Evolutionary conservation across 2,329 filamentous ascomycete genomes (phyloP), one percentile per base, ranked within the genome.

Genomic region (Fusarium miscanthi): DNA sequence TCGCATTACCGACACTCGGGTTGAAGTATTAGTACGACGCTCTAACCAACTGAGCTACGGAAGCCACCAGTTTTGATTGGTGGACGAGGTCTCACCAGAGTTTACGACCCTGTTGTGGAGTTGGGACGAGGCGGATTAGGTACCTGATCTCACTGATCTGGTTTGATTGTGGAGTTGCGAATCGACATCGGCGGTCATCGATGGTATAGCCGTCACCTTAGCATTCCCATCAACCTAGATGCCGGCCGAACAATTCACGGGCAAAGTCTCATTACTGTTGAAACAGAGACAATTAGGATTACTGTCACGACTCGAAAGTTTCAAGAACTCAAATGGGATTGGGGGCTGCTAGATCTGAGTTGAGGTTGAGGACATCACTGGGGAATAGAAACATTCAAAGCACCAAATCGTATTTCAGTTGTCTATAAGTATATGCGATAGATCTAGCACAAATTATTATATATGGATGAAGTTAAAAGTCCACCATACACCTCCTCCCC

Each of bases 1-100:
- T 59, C 45, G 57, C 57, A 59, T 59, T 54, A 59, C 57, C 19
- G 37, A 54, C 9, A 59, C 46, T 49, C 37, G 17, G 30, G n/a
- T 35, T 60, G 48, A 38, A 60, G 57, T 54, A 60, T 54, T 60
- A 60, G 57, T 59, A 59, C 57, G 57, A 54, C 57, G 57, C 57
- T 56, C 57, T 60, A 60, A 60, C 58, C 48, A 60, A 57, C 48
- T 57, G 58, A 60, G 58, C 48, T 60, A 60, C 48, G 48, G 48
- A 60, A 60, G 58, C 58, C 48, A 56, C 58, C 58, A 60, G 58
- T 35, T 23, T 30, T 62, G 30, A 43, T 60, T 60, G 58, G 37
- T 33, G 45, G 45, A 25, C 12, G 8, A 1, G 6, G 16, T 16
- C 17, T n/a, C 19, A 11, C 31, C 13, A 37, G 31, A 14, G 41